Evolutionary conservation across 805 yeast species (phyloP), one percentile per base, ranked within the genome.

Genomic region (Metschnikowia corniflorae): DNA sequence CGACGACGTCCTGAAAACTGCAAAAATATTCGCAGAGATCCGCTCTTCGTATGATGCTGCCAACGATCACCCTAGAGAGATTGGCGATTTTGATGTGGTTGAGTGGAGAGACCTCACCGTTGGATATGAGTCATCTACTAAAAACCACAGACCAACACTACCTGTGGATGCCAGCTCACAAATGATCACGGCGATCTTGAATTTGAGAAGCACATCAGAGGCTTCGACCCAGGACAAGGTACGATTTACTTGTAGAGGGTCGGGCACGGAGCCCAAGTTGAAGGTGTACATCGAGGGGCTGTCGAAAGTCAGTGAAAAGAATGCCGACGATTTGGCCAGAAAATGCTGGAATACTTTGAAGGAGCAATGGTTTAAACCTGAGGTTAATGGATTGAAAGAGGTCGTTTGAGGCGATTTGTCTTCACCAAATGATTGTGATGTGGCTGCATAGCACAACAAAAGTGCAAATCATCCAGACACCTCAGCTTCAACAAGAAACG

Each of bases 251-350:
- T 79, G 86, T 33, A 72, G 98, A 35, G 97, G 97, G 0, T 86
- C 96, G 3, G 98, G 98, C 8, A 91, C 98, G 0, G 98, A 91
- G 58, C 97, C 97, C 2, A 91, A 91, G 57, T 67, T 91, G 45
- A 91, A 91, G 58, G 85, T 91, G 1, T 91, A 91, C 61, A 80
- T 91, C 22, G 98, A 91, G 55, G 93, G 94, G 0, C 60, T 60
- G 27, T 71, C 86, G 0, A 33, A 44, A 0, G 26, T 26, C 19
- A 57, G 65, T 7, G 84, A 73, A 29, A 52, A 41, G 0, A 54
- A 58, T 3, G 85, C 96, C 0, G 42, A 49, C 0, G 41, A 28
- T 0, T 52, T 81, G 7, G 91, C 95, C 0, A 60, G 60, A 13
- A 58, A 64, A 15, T 82, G 86, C 7, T 91, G 97, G 97, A 55